These are phyloP conservation scores for Tillandsia leiboldiana DNA, from an alignment of 176 grass and related monocot genomes.

Conservation along the genomic window DNA sequence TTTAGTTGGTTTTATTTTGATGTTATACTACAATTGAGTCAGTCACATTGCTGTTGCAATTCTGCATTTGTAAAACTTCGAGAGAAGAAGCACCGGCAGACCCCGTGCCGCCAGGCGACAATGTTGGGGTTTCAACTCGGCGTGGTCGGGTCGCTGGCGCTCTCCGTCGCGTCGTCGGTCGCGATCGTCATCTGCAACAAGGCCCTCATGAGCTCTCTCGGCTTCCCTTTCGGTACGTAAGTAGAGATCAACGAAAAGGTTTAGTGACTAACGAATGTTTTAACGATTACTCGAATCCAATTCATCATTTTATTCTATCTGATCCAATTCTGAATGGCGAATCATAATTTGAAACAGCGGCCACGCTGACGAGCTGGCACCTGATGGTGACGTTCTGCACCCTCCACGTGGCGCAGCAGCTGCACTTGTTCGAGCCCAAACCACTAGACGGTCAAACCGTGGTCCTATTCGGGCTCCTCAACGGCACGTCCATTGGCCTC, in stretches of 20 bases:
- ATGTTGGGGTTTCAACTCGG: constrained; percentile 48
- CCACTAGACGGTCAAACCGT: constrained; percentile 75
- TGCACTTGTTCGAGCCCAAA: constrained; percentile 95
- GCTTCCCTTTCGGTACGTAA: constrained; percentile 75
- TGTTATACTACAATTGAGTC: not conserved
- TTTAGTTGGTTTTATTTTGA: not conserved
- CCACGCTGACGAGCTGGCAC: constrained; percentile 99
- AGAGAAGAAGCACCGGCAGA: not conserved
- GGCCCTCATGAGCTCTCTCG: constrained; percentile 90
- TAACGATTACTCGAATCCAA: too few species aligned
- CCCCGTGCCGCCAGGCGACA: not conserved
- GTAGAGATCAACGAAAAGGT: too few species aligned
- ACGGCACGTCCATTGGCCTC: constrained; percentile 90
- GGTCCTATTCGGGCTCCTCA: constrained; percentile 84
- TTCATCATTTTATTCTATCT: not conserved
- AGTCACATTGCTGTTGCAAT: not conserved
- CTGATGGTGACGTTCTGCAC: constrained; percentile 97
- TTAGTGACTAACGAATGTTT: too few species aligned
- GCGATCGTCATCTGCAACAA: constrained; percentile 99
- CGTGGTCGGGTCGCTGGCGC: constrained; percentile 73
- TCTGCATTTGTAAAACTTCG: not conserved
- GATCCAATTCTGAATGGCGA: not conserved
- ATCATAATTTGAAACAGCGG: constrained; percentile 44
- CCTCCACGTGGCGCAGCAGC: constrained; percentile 67
- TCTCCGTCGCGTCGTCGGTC: constrained; percentile 90